Conservation (phyloP, 805 yeast species). For the Wickerhamomyces tratensis region DNA sequence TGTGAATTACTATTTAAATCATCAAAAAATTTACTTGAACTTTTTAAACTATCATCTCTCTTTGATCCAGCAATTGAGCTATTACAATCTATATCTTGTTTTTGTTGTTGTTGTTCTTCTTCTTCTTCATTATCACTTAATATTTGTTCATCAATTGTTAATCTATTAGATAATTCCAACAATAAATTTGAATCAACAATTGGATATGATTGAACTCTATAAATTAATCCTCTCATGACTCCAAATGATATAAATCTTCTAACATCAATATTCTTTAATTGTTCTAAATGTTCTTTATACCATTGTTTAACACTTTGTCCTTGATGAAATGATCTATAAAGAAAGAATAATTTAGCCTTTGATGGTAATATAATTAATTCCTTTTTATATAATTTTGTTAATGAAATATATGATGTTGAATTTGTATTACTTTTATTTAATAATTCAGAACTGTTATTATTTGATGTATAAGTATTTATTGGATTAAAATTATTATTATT, state of each 20-base stretch:
- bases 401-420: conserved; percentile 1
- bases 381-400: conserved; percentile 3
- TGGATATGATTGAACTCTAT: conserved; percentile 74
- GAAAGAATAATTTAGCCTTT: conserved; percentile 54
- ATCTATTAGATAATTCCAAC: conserved; percentile 5
- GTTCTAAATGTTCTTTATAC: conserved; percentile 57
- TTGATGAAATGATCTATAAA: conserved; percentile 71
- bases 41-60: background rate
- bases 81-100: too few species aligned
- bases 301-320: conserved; percentile 74
- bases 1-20: background rate
- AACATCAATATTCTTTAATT: conserved; percentile 61
- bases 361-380: conserved; percentile 37
- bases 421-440: background rate
- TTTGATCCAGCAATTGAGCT: too few species aligned
- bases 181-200: conserved; percentile 11
- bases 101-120: conserved; percentile 1
- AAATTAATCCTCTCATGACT: conserved; percentile 67
- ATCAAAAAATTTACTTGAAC: background rate
- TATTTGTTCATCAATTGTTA: conserved; percentile 4
- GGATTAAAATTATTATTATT: background rate
- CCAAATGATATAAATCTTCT: conserved; percentile 86
- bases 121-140: background rate
- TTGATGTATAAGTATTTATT: background rate
- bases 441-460: conserved; percentile 2